Evolutionary conservation across 2,329 filamentous ascomycete species (phyloP).

Genomic region (Alternaria longipes): DNA sequence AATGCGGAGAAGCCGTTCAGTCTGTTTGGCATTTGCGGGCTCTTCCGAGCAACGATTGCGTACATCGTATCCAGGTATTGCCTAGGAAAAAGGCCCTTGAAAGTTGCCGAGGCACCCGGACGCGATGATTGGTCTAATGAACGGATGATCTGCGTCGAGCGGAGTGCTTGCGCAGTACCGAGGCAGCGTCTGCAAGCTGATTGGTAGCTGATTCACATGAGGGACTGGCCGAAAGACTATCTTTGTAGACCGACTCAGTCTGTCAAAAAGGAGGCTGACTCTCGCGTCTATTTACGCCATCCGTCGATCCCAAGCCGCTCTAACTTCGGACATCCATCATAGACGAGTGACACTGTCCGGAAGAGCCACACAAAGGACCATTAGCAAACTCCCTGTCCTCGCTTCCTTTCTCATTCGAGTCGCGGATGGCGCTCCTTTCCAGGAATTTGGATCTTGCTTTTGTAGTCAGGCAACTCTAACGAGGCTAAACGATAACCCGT

Average conservation of each 20-base stretch:
- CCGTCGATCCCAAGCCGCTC: neutral
- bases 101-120: neutral
- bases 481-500: neutral
- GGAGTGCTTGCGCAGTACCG: slow-evolving; percentile 1
- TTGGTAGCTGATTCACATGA: neutral
- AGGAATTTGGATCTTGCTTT: neutral
- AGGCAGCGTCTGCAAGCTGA: neutral
- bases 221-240: neutral
- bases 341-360: neutral
- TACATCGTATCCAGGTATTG: neutral
- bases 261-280: neutral
- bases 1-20: neutral
- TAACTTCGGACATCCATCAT: neutral
- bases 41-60: neutral
- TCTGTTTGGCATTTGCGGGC: neutral
- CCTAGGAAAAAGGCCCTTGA: neutral
- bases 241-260: neutral
- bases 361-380: neutral
- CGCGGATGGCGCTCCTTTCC: neutral
- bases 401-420: neutral
- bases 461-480: neutral
- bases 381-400: neutral
- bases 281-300: neutral
- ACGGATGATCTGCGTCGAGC: neutral
- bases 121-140: neutral